Evolutionary conservation across 192 early-diverging fungal species (phyloP).

Genomic region (Backusella morwellensis): DNA sequence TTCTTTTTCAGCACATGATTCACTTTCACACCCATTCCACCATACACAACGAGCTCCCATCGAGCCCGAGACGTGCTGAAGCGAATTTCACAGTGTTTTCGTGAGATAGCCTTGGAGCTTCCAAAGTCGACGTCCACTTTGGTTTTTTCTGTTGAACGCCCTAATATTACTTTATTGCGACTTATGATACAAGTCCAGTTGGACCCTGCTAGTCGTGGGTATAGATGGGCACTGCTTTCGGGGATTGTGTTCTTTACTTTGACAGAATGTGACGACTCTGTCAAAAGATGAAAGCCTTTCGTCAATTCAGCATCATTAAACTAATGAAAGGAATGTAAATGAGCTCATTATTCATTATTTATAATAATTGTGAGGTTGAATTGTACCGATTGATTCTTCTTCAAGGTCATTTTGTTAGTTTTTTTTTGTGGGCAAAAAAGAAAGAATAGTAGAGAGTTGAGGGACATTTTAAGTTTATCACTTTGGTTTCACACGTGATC

Average conservation of each 20-base stretch:
- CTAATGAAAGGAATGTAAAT: background rate
- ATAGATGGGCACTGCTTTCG: constrained; percentile 11
- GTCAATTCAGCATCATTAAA: constrained; percentile 1
- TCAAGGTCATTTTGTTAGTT: background rate
- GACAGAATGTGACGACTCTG: background rate
- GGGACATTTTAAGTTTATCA: too few relatives aligned
- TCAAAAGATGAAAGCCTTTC: constrained; percentile 14
- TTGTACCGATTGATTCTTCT: background rate
- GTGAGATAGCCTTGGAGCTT: constrained; percentile 27
- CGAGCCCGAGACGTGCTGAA: constrained; percentile 5
- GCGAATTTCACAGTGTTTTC: constrained; percentile 31
- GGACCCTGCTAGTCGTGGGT: constrained; percentile 29
- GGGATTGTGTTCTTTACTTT: constrained; percentile 14
- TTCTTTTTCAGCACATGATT: constrained; percentile 21
- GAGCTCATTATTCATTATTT: background rate
- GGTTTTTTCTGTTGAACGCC: constrained; percentile 11
- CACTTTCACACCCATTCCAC: constrained; percentile 33
- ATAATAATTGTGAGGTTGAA: background rate
- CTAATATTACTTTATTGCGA: constrained; percentile 13
- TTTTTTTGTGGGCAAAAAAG: background rate
- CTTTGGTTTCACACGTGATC: too few relatives aligned
- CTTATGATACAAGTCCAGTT: constrained; percentile 36
- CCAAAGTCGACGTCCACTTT: constrained; percentile 29
- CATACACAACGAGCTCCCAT: constrained; percentile 31
- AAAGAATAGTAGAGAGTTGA: background rate